A percentile compares a stretch with the other conserved stretches of the same genome.
Evolutionary conservation across 169 alveolate genomes (phyloP).

Genomic region (Cryptosporidium muris): DNA sequence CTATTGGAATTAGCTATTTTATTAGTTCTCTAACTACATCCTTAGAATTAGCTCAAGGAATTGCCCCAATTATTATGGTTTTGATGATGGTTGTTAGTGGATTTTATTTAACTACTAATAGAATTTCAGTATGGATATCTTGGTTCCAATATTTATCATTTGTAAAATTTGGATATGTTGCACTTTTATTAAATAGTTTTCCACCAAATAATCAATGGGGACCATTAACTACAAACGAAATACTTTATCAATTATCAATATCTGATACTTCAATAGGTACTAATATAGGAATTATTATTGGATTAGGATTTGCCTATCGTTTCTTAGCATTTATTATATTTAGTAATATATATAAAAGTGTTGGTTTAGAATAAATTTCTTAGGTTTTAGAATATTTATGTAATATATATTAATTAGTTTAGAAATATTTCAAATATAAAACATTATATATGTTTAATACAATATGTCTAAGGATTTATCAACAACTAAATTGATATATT

Average conservation of each 20-base stretch:
- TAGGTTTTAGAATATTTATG: too few relatives aligned
- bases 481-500: too few relatives aligned
- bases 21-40: constrained; percentile 24
- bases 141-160: constrained; percentile 37
- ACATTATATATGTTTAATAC: too few relatives aligned
- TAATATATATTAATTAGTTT: too few relatives aligned
- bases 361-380: constrained; percentile 30
- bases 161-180: constrained; percentile 25
- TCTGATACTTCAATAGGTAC: constrained; percentile 25
- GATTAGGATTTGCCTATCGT: constrained; percentile 26
- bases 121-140: constrained; percentile 34
- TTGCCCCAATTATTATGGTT: constrained; percentile 32
- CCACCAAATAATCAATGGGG: constrained; percentile 43
- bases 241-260: constrained; percentile 25
- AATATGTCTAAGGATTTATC: too few relatives aligned
- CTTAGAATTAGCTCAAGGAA: constrained; percentile 33
- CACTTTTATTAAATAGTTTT: constrained; percentile 16
- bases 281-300: constrained; percentile 1
- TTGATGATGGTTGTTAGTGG: constrained; percentile 40
- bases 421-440: too few relatives aligned
- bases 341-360: constrained; percentile 1
- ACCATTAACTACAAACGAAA: constrained; percentile 2
- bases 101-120: constrained; percentile 38
- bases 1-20: constrained; percentile 23
- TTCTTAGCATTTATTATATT: constrained; percentile 24